Conservation (phyloP, 805 yeast species). For the Zygotorulaspora florentina region DNA sequence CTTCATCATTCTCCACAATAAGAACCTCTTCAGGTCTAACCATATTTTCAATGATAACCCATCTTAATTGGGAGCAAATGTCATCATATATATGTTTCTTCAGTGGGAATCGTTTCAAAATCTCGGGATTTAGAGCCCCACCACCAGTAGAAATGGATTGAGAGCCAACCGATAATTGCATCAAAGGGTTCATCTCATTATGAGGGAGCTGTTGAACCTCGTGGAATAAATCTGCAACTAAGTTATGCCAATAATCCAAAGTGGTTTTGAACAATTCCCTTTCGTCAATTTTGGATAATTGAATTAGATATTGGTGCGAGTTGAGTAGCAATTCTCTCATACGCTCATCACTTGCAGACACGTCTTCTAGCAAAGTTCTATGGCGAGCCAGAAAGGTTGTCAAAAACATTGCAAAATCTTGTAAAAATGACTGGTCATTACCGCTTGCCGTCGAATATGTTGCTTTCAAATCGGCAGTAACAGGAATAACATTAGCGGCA, state of each 20-base stretch:
- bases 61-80: slow-evolving; percentile 74
- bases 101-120: slow-evolving; percentile 71
- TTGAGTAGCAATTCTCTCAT: slow-evolving; percentile 57
- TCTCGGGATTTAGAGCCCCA: slow-evolving; percentile 84
- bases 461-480: slow-evolving; percentile 61
- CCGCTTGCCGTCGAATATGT: slow-evolving; percentile 74
- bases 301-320: slow-evolving; percentile 77
- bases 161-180: slow-evolving; percentile 54
- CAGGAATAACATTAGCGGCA: slow-evolving; percentile 60
- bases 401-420: slow-evolving; percentile 90
- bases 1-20: slow-evolving; percentile 96
- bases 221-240: slow-evolving; percentile 75
- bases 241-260: slow-evolving; percentile 87
- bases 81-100: slow-evolving; percentile 82
- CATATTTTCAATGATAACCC: slow-evolving; percentile 96
- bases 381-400: slow-evolving; percentile 81
- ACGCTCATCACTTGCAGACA: slow-evolving; percentile 38
- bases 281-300: slow-evolving; percentile 86
- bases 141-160: slow-evolving; percentile 44
- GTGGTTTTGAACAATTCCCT: slow-evolving; percentile 94
- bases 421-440: slow-evolving; percentile 86
- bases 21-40: slow-evolving; percentile 98
- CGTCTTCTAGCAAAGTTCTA: slow-evolving; percentile 55
- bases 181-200: slow-evolving; percentile 66
- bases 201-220: slow-evolving; percentile 82